Evolutionary conservation across 2,329 filamentous ascomycete species (phyloP), one percentile per base, ranked within the genome.

Genomic region (Bipolaris gigantea): DNA sequence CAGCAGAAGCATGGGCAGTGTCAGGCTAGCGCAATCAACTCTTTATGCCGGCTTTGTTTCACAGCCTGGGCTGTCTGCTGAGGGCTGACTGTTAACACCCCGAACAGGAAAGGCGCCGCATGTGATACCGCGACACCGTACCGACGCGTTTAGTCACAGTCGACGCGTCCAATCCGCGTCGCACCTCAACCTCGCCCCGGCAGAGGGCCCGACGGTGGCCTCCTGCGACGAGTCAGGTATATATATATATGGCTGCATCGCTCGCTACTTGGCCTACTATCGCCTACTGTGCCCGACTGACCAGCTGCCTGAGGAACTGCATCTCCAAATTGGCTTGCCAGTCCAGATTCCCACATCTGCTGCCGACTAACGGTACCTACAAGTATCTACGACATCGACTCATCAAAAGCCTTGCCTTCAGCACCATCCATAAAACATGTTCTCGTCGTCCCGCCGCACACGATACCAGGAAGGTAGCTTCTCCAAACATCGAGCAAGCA

Each of bases 61-160:
- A 66, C 63, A 66, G 59, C 53, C 65, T 67, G 67, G 67, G 63
- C 63, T 50, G 45, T 42, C 44, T 35, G 39, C 48, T 56, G 48
- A 42, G 32, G 44, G 56, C 56, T 70, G 65, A 70, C 65, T 69
- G 60, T 69, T 67, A 38, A 8, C 9, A 60, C 47, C 49, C 54
- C 51, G 38, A 56, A 61, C 53, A 5, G 18, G 62, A 57, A 56
- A 69, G 32, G 63, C 53, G 39, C 47, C 50, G 43, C 70, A 74
- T 69, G 71, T 75, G 73, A 75, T 72, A 67, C 60, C 72, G 73
- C 63, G 72, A 63, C 62, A 72, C 64, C 62, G 42, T 63, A 72
- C 64, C 62, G 42, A 53, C 67, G 66, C 56, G 68, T 72, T 21
- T 63, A 50, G 50, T 47, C 48, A 55, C 27, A 21, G 61, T 50